Conservation (phyloP, 768 basidiomycete genomes). For the Termitomyces sp. region DNA sequence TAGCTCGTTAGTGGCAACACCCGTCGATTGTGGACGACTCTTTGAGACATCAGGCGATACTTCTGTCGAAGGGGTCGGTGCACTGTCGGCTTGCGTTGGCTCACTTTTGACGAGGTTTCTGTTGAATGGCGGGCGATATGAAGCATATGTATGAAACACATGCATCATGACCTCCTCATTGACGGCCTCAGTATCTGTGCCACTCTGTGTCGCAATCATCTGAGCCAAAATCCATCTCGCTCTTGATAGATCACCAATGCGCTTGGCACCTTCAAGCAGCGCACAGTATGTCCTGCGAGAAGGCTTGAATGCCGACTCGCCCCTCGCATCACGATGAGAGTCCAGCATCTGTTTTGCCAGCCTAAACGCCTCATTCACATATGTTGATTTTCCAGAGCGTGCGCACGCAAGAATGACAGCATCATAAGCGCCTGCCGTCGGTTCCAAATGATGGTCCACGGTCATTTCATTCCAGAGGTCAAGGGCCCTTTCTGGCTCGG, state of each 20-base stretch:
- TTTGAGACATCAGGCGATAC: background rate
- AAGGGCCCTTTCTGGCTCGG: slow-evolving; percentile 86
- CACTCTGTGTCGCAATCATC: slow-evolving; percentile 44
- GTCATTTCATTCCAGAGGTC: slow-evolving; percentile 96
- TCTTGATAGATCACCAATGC: slow-evolving; percentile 76
- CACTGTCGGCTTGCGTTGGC: background rate
- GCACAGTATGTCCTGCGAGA: slow-evolving; percentile 70
- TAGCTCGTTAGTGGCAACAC: background rate
- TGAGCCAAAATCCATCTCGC: slow-evolving; percentile 91
- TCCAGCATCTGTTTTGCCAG: slow-evolving; percentile 87
- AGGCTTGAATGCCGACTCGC: slow-evolving; percentile 52
- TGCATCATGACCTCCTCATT: slow-evolving; percentile 76
- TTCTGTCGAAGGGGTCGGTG: background rate
- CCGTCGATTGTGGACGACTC: slow-evolving; percentile 3
- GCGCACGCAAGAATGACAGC: slow-evolving; percentile 83
- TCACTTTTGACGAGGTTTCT: slow-evolving; percentile 43
- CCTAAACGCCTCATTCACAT: slow-evolving; percentile 79
- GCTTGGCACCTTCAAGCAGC: slow-evolving; percentile 85
- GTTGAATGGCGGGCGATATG: slow-evolving; percentile 69
- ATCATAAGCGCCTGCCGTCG: slow-evolving; percentile 68
- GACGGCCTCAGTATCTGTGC: slow-evolving; percentile 24
- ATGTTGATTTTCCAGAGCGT: slow-evolving; percentile 50
- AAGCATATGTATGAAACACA: slow-evolving; percentile 83
- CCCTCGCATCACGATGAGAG: slow-evolving; percentile 59
- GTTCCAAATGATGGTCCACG: slow-evolving; percentile 54